Evolutionary conservation across 2,329 filamentous ascomycete genomes (phyloP), one percentile per base, ranked within the genome.

Genomic region (Conoideocrella luteorostrata): DNA sequence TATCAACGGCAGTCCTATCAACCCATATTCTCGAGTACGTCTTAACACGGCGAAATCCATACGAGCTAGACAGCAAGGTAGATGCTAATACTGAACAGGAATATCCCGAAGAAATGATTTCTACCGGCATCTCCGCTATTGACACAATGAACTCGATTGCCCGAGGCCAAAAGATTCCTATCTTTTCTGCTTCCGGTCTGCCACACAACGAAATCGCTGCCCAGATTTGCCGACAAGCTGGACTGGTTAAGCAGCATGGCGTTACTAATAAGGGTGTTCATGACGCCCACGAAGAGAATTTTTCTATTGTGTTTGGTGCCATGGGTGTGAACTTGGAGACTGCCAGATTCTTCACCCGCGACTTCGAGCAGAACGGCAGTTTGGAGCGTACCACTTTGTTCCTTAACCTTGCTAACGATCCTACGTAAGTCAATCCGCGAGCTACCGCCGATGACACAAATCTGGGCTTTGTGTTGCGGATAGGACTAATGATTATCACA

Each of bases 311-410:
- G 46, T 98, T 98, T 64, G 94, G 88, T 63, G 93, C 93, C 62
- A 98, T 98, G 93, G 93, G 93, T 89, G 93, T 98, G 57, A 98
- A 98, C 75, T 82, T 98, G 84, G 93, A 98, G 67, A 98, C 93
- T 24, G 88, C 86, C 58, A 86, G 93, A 58, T 98, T 98, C 80
- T 98, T 98, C 75, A 97, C 91, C 29, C 81, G 88, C 54, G 93
- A 98, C 61, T 98, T 98, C 62, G 93, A 98, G 69, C 89, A 98
- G 78, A 98, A 98, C 69, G 94, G 94, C 56, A 95, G 88, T 71
- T 82, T 98, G 83, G 93, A 96, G 74, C 88, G 93, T 70, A 84
- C 88, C 56, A 97, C 94, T 7, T 76, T 98, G 49, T 98, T 98
- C 86, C 78, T 98, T 63, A 98, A 98, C 75, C 83, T 98, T 74